These are phyloP conservation scores for Hemerocallis citrina DNA, from an alignment of 106 monocot genomes.

Conservation along the genomic window DNA sequence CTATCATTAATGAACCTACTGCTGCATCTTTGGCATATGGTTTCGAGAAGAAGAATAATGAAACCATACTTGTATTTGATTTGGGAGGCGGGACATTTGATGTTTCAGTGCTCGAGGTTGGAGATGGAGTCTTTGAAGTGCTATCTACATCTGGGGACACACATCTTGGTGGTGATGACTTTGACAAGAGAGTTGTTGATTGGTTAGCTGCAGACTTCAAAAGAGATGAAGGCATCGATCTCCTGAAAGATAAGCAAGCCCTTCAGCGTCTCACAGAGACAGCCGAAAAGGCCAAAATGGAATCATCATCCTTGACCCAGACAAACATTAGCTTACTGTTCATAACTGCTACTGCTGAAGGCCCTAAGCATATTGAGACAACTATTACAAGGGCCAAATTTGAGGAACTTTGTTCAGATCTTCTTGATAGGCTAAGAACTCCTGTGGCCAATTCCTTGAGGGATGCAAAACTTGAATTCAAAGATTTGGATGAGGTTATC, in stretches of 20 bases:
- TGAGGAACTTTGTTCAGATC: constrained; percentile 82
- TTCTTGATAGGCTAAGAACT: constrained; percentile 72
- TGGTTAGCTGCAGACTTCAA: constrained; percentile 56
- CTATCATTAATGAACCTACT: constrained; percentile 77
- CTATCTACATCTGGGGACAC: constrained; percentile 77
- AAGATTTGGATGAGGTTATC: constrained; percentile 72
- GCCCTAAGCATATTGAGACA: constrained; percentile 75
- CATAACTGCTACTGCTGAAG: constrained; percentile 77
- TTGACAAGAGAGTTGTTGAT: constrained; percentile 76
- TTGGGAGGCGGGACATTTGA: constrained; percentile 75
- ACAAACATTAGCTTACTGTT: constrained; percentile 80
- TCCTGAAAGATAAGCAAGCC: constrained; percentile 75
- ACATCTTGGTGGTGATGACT: constrained; percentile 76
- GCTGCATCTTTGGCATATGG: constrained; percentile 66
- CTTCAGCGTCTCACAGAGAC: constrained; percentile 67
- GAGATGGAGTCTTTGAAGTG: constrained; percentile 83
- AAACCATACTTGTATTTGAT: constrained; percentile 68
- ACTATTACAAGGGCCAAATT: constrained; percentile 71
- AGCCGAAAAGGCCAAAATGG: constrained; percentile 85
- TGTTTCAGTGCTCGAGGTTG: constrained; percentile 81
- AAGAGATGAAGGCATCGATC: constrained; percentile 66
- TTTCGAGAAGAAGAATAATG: constrained; percentile 76
- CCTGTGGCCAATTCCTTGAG: constrained; percentile 65
- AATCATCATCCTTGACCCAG: constrained; percentile 63
- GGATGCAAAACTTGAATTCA: constrained; percentile 68